A percentile compares a stretch with the other conserved stretches of the same genome.
phyloP scores from a whole-genome alignment of 352 stramenopile species.

The Phytophthora crassamura region DNA sequence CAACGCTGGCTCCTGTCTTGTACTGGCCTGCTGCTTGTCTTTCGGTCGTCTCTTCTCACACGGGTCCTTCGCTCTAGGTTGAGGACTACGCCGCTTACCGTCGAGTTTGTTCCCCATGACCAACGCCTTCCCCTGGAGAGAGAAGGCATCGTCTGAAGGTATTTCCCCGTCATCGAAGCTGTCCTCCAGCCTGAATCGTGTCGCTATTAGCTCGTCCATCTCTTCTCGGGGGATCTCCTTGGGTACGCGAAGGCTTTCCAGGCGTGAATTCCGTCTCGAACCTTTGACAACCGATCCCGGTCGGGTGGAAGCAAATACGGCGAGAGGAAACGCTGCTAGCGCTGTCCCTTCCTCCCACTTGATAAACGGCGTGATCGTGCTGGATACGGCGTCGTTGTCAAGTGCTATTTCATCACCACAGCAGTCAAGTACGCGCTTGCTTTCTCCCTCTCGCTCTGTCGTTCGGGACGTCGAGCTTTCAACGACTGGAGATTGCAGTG shows the following conservation, averaged over 20 bases:
- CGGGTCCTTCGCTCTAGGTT: not conserved
- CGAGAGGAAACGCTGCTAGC: constrained; percentile 31
- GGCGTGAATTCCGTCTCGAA: too few relatives aligned
- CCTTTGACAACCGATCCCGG: not conserved
- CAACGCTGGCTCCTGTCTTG: too few relatives aligned
- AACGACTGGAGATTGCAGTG: constrained; percentile 14
- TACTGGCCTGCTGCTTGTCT: too few relatives aligned
- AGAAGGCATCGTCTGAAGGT: not conserved
- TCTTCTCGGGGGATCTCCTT: not conserved
- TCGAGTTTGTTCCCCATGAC: constrained; percentile 17
- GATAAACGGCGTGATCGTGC: constrained; percentile 11
- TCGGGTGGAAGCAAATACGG: constrained; percentile 10
- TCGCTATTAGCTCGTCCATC: not conserved
- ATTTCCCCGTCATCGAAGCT: not conserved
- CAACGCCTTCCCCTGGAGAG: constrained; percentile 24
- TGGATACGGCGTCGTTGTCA: not conserved
- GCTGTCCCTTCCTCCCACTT: constrained; percentile 28
- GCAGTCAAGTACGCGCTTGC: too few relatives aligned
- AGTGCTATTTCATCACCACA: not conserved
- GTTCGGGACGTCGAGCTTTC: constrained; percentile 15
- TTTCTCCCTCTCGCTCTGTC: not conserved
- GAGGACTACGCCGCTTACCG: not conserved
- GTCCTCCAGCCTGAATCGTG: not conserved
- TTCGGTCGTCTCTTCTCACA: too few relatives aligned
- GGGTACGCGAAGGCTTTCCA: not conserved